phyloP scores from a whole-genome alignment of 352 stramenopile species.

The Peronospora farinosa region DNA sequence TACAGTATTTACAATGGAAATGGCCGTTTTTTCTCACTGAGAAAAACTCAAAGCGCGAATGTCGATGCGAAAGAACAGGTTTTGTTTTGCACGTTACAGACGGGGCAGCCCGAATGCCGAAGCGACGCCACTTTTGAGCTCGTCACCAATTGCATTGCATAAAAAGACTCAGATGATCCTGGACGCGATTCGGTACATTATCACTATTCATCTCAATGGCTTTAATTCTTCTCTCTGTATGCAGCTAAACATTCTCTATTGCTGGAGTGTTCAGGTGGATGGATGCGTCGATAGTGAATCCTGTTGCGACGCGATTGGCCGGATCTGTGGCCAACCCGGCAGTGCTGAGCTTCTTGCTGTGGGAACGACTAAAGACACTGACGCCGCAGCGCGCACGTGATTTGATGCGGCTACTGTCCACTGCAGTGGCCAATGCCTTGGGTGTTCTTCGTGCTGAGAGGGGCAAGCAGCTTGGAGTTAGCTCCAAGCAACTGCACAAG shows the following conservation, averaged over 20 bases:
- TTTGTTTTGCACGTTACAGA: conserved; percentile 13
- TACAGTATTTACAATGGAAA: background rate
- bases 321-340: conserved; percentile 72
- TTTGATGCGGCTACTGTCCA: conserved; percentile 56
- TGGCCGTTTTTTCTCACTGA: conserved; percentile 1
- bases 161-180: conserved; percentile 27
- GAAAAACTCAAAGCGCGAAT: conserved; percentile 1
- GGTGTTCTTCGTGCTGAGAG: conserved; percentile 49
- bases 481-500: conserved; percentile 42
- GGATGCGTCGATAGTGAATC: conserved; percentile 53
- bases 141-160: conserved; percentile 15
- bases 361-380: conserved; percentile 64
- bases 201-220: background rate
- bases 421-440: conserved; percentile 47
- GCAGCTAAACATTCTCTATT: background rate
- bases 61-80: conserved; percentile 7
- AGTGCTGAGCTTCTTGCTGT: conserved; percentile 68
- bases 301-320: conserved; percentile 44
- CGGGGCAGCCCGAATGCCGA: conserved; percentile 10
- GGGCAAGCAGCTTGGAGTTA: conserved; percentile 30
- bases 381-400: conserved; percentile 69
- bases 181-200: conserved; percentile 39
- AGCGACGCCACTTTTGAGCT: conserved; percentile 1
- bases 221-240: too few species aligned
- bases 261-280: conserved; percentile 33